Conservation (phyloP, 1,139 yeast genomes). For the Kodamaea plutei region DNA sequence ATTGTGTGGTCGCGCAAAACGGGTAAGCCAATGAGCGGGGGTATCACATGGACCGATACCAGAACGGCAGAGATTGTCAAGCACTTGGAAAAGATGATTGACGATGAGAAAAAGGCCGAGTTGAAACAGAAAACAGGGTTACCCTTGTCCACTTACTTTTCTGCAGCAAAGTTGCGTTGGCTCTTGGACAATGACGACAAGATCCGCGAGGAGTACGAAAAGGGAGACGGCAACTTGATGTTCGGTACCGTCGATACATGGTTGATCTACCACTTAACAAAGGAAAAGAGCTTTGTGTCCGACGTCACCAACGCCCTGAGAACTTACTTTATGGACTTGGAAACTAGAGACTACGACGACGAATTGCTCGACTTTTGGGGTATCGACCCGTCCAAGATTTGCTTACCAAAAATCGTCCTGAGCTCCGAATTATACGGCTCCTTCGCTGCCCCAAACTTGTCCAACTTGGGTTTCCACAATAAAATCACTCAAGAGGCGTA, state of each 20-base stretch:
- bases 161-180: conserved; percentile 91
- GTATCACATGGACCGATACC: conserved; percentile 96
- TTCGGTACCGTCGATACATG: conserved; percentile 95
- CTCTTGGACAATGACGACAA: conserved; percentile 71
- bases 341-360: conserved; percentile 71
- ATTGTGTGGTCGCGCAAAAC: conserved; percentile 84
- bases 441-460: conserved; percentile 56
- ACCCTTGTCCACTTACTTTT: conserved; percentile 87
- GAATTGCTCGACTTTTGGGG: conserved; percentile 75
- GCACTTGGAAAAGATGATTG: conserved; percentile 54
- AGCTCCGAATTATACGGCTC: conserved; percentile 78
- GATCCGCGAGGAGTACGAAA: conserved; percentile 68
- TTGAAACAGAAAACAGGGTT: conserved; percentile 73
- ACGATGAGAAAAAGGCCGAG: conserved; percentile 55
- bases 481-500: conserved; percentile 49
- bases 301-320: conserved; percentile 92
- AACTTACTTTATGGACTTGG: conserved; percentile 85
- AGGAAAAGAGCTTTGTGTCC: conserved; percentile 67
- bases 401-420: conserved; percentile 76
- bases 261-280: conserved; percentile 83
- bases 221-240: conserved; percentile 70
- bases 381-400: conserved; percentile 64
- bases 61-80: conserved; percentile 75
- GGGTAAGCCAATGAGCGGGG: conserved; percentile 79
- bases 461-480: conserved; percentile 48